Evolutionary conservation across 2,329 filamentous ascomycete genomes (phyloP), one percentile per base, ranked within the genome.

Genomic region (Samsoniella hepiali): DNA sequence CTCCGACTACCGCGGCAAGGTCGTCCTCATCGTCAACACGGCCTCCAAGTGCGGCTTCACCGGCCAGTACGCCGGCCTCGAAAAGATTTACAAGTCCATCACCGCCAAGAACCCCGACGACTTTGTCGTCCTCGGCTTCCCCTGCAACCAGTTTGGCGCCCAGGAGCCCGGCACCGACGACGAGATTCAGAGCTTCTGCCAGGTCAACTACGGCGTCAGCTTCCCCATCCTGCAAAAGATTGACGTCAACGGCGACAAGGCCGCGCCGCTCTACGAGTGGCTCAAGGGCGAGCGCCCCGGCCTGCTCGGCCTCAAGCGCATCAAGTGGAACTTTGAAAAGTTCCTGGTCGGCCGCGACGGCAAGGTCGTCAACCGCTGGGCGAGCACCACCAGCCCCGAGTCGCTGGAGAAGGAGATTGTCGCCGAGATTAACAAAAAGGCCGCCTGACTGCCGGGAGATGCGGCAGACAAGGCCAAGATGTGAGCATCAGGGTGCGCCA

Each of bases 281-380:
- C 77, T 90, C 72, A 90, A 89, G 82, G 76, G 78, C 50, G 79
- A 88, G 78, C 89, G 92, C 82, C 85, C 94, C 1, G 93, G 95
- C 29, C 72, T 97, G 63, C 79, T 98, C 79, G 95, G 95, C 27
- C 76, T 98, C 73, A 94, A 96, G 88, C 79, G 88, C 66, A 83
- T 99, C 72, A 97, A 98, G 89, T 99, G 95, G 95, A 99, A 99
- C 81, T 99, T 98, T 81, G 95, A 99, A 79, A 99, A 99, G 86
- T 99, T 97, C 79, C 80, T 99, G 67, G 82, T 99, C 68, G 90
- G 89, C 65, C 85, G 86, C 66, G 92, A 98, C 76, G 95, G 95
- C 32, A 84, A 89, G 79, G 92, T 98, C 69, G 90, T 91, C 78
- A 84, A 84, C 34, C 82, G 95, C 68, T 99, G 93, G 92, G 91